Evolutionary conservation across 371 early-diverging fungal species (phyloP).

Genomic region (Mucor sp.): DNA sequence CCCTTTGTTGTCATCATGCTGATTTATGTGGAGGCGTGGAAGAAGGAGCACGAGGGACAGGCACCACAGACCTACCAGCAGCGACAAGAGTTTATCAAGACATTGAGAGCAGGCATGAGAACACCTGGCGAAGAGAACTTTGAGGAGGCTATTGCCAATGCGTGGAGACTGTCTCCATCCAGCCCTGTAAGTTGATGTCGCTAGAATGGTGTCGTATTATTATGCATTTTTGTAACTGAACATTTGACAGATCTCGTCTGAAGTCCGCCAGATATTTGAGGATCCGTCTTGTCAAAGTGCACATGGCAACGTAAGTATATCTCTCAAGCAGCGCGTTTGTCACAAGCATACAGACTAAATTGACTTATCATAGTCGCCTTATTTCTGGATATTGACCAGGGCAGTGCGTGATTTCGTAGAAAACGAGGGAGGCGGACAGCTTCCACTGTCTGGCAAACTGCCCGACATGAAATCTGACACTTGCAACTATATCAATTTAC

Average conservation of each 20-base stretch:
- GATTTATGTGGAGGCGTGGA: slow-evolving; percentile 74
- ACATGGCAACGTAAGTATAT: slow-evolving; percentile 48
- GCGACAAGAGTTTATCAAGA: slow-evolving; percentile 66
- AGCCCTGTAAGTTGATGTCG: slow-evolving; percentile 18
- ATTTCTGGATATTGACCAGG: slow-evolving; percentile 86
- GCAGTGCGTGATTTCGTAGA: slow-evolving; percentile 81
- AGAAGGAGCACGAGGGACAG: slow-evolving; percentile 49
- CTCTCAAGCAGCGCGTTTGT: not conserved
- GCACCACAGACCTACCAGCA: slow-evolving; percentile 65
- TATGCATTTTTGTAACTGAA: not conserved
- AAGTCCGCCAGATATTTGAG: slow-evolving; percentile 55
- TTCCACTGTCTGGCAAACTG: slow-evolving; percentile 86
- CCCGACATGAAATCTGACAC: slow-evolving; percentile 98
- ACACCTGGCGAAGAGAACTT: slow-evolving; percentile 84
- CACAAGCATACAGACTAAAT: not conserved
- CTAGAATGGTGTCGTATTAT: not conserved
- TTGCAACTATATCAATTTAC: slow-evolving; percentile 77
- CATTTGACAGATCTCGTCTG: slow-evolving; percentile 45
- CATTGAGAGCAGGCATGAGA: slow-evolving; percentile 59
- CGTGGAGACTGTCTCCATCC: slow-evolving; percentile 51
- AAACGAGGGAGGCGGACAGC: slow-evolving; percentile 69
- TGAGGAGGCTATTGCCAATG: slow-evolving; percentile 76
- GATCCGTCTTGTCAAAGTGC: slow-evolving; percentile 54
- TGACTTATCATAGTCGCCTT: slow-evolving; percentile 54
- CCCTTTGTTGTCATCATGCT: slow-evolving; percentile 86